Evolutionary conservation across 768 basidiomycete genomes (phyloP).

Genomic region (Chalciporus piperatus): DNA sequence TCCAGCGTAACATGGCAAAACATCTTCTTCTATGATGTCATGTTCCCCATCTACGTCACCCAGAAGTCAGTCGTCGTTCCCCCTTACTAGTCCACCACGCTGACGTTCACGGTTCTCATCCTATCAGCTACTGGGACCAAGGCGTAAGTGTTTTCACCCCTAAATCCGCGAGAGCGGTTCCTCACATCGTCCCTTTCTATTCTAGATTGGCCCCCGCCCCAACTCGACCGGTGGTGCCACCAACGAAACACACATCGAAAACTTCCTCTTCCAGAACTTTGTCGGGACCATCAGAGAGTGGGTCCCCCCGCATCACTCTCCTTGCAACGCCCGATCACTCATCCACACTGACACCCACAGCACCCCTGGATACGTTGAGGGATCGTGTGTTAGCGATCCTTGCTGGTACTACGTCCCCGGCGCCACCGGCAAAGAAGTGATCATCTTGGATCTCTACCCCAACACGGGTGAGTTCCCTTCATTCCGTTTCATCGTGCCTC

Average conservation of each 20-base stretch:
- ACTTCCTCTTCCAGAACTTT: constrained; percentile 56
- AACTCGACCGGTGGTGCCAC: constrained; percentile 39
- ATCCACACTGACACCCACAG: constrained; percentile 3
- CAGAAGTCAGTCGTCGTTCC: constrained; percentile 48
- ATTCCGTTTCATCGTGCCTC: not conserved
- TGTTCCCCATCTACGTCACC: constrained; percentile 59
- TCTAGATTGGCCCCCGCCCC: constrained; percentile 40
- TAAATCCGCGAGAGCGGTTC: too few relatives aligned
- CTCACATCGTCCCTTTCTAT: not conserved
- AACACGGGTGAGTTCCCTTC: constrained; percentile 39
- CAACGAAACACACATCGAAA: constrained; percentile 55
- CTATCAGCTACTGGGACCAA: constrained; percentile 60
- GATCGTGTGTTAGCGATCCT: constrained; percentile 51
- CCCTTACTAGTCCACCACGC: too few relatives aligned
- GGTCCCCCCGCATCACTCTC: not conserved
- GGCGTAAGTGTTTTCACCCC: constrained; percentile 45
- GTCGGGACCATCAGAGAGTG: constrained; percentile 49
- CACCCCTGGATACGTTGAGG: constrained; percentile 49
- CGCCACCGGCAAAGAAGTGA: constrained; percentile 57
- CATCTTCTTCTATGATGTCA: constrained; percentile 49
- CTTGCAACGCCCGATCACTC: too few relatives aligned
- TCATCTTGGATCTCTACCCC: constrained; percentile 57
- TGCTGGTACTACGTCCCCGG: constrained; percentile 52
- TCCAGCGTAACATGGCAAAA: constrained; percentile 57
- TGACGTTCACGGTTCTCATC: constrained; percentile 42